A percentile compares a stretch with the other conserved stretches of the same genome.
These are phyloP conservation scores for Cordia subcordata DNA, from an alignment of 257 asterid species.

Conservation along the genomic window DNA sequence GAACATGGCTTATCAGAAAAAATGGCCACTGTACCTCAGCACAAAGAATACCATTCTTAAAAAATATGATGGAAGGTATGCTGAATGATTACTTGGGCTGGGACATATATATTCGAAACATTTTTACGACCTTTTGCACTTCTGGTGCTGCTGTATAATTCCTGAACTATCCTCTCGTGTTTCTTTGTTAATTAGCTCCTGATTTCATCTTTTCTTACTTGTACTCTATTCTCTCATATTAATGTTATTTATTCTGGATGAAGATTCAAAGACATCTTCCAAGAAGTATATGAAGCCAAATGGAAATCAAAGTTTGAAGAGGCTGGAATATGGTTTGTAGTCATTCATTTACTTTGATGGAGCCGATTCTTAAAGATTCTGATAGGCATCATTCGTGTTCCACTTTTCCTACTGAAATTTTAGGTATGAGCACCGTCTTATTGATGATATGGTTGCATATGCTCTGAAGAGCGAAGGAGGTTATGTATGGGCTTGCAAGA, in stretches of 20 bases:
- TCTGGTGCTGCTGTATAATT: no score
- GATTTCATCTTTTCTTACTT: conserved; percentile 2
- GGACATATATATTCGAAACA: background rate
- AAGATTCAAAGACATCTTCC: conserved; percentile 98
- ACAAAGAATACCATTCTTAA: conserved; percentile 95
- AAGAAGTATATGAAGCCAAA: conserved; percentile 77
- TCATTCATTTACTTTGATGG: background rate
- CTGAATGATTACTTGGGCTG: background rate
- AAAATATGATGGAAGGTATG: conserved; percentile 96
- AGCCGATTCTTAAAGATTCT: conserved; percentile 5
- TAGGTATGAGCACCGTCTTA: conserved; percentile 99
- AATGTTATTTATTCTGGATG: conserved; percentile 9
- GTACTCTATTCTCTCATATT: conserved; percentile 7
- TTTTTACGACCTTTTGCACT: background rate
- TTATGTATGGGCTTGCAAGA: conserved; percentile 99
- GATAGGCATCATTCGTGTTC: background rate
- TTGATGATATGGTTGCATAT: conserved; percentile 99
- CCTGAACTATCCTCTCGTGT: no score
- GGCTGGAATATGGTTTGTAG: conserved; percentile 83
- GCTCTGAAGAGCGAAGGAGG: conserved; percentile 99
- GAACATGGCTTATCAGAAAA: conserved; percentile 79
- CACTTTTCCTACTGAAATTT: conserved; percentile 5
- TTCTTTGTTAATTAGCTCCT: background rate
- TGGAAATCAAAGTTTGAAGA: conserved; percentile 88
- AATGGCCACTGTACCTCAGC: conserved; percentile 99